Percentiles rank a stretch among this genome's conserved stretches.
Evolutionary conservation across 768 basidiomycete species (phyloP).

Genomic region (Phylloporus scabripes): DNA sequence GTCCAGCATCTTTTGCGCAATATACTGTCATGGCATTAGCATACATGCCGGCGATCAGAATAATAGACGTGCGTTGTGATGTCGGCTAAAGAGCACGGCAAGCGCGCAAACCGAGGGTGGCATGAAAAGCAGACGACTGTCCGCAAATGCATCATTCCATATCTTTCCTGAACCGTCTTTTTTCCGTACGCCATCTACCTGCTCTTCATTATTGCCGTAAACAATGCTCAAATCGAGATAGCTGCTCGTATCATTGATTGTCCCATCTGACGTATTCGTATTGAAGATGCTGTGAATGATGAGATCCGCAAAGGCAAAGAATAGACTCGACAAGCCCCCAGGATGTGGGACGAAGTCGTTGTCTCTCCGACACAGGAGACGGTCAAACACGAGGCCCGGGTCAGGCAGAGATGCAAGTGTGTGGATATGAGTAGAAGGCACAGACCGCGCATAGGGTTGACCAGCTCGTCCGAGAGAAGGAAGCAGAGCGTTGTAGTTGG

Average conservation of each 20-base stretch:
- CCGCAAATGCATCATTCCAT: slow-evolving; percentile 67
- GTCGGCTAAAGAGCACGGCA: slow-evolving; percentile 61
- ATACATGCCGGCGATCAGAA: background rate
- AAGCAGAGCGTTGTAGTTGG: slow-evolving; percentile 49
- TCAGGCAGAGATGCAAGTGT: slow-evolving; percentile 53
- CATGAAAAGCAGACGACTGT: slow-evolving; percentile 60
- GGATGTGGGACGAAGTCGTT: slow-evolving; percentile 48
- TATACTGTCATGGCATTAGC: slow-evolving; percentile 42
- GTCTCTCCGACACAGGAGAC: slow-evolving; percentile 43
- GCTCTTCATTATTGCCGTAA: slow-evolving; percentile 54
- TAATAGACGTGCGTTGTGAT: slow-evolving; percentile 57
- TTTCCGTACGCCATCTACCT: slow-evolving; percentile 48
- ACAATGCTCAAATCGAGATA: slow-evolving; percentile 75
- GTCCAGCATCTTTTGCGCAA: slow-evolving; percentile 58
- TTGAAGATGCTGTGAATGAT: slow-evolving; percentile 73
- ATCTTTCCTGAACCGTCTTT: slow-evolving; percentile 64
- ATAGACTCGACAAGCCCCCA: slow-evolving; percentile 63
- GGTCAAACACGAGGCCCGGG: slow-evolving; percentile 64
- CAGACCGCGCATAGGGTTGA: slow-evolving; percentile 63
- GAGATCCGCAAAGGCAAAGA: slow-evolving; percentile 76
- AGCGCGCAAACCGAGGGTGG: slow-evolving; percentile 67
- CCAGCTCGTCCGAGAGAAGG: slow-evolving; percentile 57
- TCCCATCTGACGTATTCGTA: slow-evolving; percentile 42
- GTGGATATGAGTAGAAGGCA: slow-evolving; percentile 42
- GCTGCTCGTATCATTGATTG: slow-evolving; percentile 59